A percentile compares a stretch with the other conserved stretches of the same genome.
Evolutionary conservation across 768 basidiomycete species (phyloP).

Genomic region (Termitomyces sp.): DNA sequence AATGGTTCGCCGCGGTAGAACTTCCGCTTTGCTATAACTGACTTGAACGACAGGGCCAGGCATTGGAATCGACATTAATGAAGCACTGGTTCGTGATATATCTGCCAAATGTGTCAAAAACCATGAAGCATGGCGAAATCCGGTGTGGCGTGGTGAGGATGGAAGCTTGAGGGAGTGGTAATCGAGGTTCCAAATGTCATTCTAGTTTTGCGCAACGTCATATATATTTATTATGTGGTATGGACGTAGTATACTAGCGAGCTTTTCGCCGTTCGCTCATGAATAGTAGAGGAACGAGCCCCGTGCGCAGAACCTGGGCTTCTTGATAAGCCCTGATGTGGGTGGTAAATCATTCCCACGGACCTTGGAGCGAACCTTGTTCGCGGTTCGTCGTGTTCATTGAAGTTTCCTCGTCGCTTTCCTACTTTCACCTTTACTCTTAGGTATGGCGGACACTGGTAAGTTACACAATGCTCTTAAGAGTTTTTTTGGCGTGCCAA

Average conservation of each 20-base stretch:
- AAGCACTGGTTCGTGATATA: slow-evolving; percentile 38
- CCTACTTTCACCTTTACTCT: background rate
- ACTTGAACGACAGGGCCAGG: slow-evolving; percentile 37
- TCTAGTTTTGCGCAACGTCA: background rate
- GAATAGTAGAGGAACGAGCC: background rate
- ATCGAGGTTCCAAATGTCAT: background rate
- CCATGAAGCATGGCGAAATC: slow-evolving; percentile 47
- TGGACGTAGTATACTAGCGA: too few species aligned
- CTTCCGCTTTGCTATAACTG: background rate
- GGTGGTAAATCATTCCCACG: slow-evolving; percentile 13
- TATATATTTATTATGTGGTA: too few species aligned
- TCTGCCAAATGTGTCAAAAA: slow-evolving; percentile 28
- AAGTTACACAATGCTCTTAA: slow-evolving; percentile 39
- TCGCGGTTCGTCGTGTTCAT: background rate
- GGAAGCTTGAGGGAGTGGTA: slow-evolving; percentile 53
- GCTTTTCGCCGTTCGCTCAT: background rate
- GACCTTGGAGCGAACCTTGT: slow-evolving; percentile 1
- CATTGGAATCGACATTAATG: slow-evolving; percentile 59
- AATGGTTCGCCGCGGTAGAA: slow-evolving; percentile 22
- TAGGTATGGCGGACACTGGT: slow-evolving; percentile 60
- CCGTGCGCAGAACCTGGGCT: background rate
- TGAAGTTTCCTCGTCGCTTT: background rate
- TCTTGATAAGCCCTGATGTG: background rate
- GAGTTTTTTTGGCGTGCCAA: slow-evolving; percentile 18
- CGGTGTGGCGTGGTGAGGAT: slow-evolving; percentile 51